Conservation (phyloP, 768 basidiomycete genomes). For the Sarcodon sp. region DNA sequence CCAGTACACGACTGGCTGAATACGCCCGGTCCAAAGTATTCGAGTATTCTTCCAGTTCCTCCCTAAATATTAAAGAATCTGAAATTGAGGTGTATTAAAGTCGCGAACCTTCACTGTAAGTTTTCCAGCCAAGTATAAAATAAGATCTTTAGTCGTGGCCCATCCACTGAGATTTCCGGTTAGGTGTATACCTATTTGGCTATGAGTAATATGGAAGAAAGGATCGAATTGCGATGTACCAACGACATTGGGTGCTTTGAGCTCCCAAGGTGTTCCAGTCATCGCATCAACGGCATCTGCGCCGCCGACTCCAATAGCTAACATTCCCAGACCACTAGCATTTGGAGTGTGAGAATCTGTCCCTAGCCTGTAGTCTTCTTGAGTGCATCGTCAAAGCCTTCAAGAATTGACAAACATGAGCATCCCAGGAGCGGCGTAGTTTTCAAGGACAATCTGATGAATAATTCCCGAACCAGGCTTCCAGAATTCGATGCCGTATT, state of each 20-base stretch:
- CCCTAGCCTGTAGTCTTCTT: conserved; percentile 44
- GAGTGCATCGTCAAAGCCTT: conserved; percentile 2
- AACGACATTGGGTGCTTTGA: conserved; percentile 80
- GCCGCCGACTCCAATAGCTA: conserved; percentile 98
- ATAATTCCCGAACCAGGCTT: conserved; percentile 89
- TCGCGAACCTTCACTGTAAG: conserved; percentile 80
- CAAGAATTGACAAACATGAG: conserved; percentile 47
- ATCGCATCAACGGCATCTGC: conserved; percentile 98
- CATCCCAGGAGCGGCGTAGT: conserved; percentile 93
- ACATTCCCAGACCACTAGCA: conserved; percentile 90
- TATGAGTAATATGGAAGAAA: not conserved
- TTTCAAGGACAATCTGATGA: conserved; percentile 96
- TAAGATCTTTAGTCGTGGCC: conserved; percentile 94
- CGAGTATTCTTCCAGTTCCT: conserved; percentile 90
- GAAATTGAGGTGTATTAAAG: not conserved
- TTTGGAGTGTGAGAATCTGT: conserved; percentile 99
- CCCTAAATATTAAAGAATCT: conserved; percentile 36
- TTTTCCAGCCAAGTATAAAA: conserved; percentile 87
- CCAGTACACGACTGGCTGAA: conserved; percentile 86
- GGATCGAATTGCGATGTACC: conserved; percentile 29
- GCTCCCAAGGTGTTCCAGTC: conserved; percentile 96
- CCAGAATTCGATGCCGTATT: conserved; percentile 98
- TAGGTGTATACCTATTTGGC: conserved; percentile 61
- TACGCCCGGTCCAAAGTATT: conserved; percentile 95
- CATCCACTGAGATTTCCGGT: conserved; percentile 82